Conservation (phyloP, 2,329 filamentous ascomycete genomes). For the Penicillium sp. region DNA sequence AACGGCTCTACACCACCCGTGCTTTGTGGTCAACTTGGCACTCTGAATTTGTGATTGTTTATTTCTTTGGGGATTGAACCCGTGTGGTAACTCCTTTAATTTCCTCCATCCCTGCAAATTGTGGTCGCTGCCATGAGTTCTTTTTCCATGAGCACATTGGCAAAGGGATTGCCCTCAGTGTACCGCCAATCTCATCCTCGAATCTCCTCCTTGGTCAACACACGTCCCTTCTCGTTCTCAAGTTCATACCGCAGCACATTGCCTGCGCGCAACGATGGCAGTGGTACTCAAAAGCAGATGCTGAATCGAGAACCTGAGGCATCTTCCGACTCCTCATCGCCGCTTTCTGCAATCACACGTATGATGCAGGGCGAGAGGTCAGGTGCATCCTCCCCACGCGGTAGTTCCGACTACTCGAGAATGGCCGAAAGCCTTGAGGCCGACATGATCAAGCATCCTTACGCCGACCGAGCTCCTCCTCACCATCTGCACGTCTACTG, state of each 20-base stretch:
- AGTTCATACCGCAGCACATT: constrained; percentile 18
- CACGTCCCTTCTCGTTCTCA: constrained; percentile 37
- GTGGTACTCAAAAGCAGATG: constrained; percentile 32
- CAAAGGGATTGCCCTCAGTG: constrained; percentile 34
- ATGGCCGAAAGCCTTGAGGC: constrained; percentile 37
- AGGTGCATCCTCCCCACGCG: constrained; percentile 15
- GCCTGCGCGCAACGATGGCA: constrained; percentile 14
- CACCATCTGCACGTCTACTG: constrained; percentile 86
- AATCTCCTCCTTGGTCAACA: constrained; percentile 20
- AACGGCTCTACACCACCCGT: constrained; percentile 16
- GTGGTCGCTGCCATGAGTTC: constrained; percentile 33
- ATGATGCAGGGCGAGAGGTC: constrained; percentile 33
- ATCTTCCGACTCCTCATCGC: constrained; percentile 21
- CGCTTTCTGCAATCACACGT: constrained; percentile 31
- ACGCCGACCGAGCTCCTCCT: constrained; percentile 48
- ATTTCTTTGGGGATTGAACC: too few relatives aligned
- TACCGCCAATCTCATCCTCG: constrained; percentile 29
- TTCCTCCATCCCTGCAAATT: background rate
- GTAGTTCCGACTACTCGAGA: constrained; percentile 32
- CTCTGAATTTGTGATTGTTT: background rate
- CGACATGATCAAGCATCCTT: constrained; percentile 37
- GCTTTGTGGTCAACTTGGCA: constrained; percentile 2
- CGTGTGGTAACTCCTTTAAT: background rate
- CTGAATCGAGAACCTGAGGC: constrained; percentile 23
- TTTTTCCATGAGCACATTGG: constrained; percentile 32